Conservation (phyloP, 148 eudicot species). For the Hydrangea macrophylla region DNA sequence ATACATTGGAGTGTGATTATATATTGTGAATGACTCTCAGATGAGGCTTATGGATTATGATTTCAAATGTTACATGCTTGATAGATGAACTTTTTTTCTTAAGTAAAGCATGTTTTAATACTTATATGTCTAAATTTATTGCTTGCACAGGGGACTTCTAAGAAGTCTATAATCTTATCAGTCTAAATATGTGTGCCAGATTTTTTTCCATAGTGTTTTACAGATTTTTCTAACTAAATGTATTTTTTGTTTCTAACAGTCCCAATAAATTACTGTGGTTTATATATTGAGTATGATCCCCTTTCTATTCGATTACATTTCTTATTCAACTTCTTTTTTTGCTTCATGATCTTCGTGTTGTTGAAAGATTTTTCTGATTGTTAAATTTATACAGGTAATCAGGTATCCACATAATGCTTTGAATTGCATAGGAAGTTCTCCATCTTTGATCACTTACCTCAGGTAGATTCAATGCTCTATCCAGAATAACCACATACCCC, state of each 20-base stretch:
- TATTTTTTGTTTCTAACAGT: not conserved
- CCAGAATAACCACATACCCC: not conserved
- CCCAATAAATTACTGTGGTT: not conserved
- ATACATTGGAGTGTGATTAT: no score
- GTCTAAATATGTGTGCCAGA: not conserved
- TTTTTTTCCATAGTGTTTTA: not conserved
- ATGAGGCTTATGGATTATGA: no score
- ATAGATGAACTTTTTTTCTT: no score
- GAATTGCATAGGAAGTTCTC: slow-evolving; percentile 55
- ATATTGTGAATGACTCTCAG: no score
- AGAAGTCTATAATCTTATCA: not conserved
- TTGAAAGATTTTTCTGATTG: slow-evolving; percentile 16
- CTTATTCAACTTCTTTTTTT: not conserved
- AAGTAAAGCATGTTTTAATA: no score
- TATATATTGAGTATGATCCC: not conserved
- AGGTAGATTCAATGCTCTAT: slow-evolving; percentile 42
- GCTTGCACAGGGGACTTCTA: not conserved
- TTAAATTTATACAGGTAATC: slow-evolving; percentile 45
- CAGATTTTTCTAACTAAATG: not conserved
- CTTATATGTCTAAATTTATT: not conserved
- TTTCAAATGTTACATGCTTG: no score
- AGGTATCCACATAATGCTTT: slow-evolving; percentile 86
- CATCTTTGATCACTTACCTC: slow-evolving; percentile 56
- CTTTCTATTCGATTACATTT: not conserved
- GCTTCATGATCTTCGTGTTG: not conserved